Conservation (phyloP, 2,329 filamentous ascomycete species). For the Tolypocladium guangdongense region DNA sequence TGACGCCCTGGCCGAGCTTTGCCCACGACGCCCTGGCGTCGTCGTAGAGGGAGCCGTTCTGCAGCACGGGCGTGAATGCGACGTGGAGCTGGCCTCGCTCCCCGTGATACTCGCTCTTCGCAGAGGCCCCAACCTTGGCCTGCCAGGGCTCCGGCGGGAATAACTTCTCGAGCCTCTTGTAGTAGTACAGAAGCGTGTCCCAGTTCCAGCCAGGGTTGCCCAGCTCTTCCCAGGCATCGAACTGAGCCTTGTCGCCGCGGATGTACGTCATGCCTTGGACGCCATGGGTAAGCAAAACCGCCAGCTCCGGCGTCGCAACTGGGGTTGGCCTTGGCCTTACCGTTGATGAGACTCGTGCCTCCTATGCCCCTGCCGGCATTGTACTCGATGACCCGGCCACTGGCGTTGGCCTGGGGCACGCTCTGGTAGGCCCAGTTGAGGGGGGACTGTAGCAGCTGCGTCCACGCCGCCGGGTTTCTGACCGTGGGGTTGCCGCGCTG, state of each 20-base stretch:
- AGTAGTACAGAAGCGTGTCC: constrained; percentile 33
- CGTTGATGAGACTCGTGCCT: constrained; percentile 29
- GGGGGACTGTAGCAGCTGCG: constrained; percentile 12
- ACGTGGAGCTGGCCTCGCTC: constrained; percentile 21
- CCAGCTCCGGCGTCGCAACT: not conserved
- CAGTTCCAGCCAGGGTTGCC: constrained; percentile 35
- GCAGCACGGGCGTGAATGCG: constrained; percentile 23
- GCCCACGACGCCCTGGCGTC: constrained; percentile 20
- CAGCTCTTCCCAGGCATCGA: constrained; percentile 31
- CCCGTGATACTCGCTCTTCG: constrained; percentile 23
- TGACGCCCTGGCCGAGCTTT: constrained; percentile 19
- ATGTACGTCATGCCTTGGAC: constrained; percentile 33
- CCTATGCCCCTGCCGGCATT: constrained; percentile 27
- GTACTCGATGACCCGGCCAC: constrained; percentile 20
- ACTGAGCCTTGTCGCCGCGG: constrained; percentile 28
- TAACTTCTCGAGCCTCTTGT: constrained; percentile 30
- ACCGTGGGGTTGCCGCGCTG: constrained; percentile 22
- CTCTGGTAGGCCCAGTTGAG: constrained; percentile 25
- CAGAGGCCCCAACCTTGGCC: constrained; percentile 21
- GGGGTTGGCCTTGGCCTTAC: constrained; percentile 7
- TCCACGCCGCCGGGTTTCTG: constrained; percentile 15
- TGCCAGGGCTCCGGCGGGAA: constrained; percentile 22
- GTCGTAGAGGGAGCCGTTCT: constrained; percentile 20
- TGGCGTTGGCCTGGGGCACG: constrained; percentile 17
- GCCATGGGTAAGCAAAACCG: not conserved